Base-by-base conservation (phyloP, 495 filamentous ascomycete genomes). In the Penicillium arizonense region DNA sequence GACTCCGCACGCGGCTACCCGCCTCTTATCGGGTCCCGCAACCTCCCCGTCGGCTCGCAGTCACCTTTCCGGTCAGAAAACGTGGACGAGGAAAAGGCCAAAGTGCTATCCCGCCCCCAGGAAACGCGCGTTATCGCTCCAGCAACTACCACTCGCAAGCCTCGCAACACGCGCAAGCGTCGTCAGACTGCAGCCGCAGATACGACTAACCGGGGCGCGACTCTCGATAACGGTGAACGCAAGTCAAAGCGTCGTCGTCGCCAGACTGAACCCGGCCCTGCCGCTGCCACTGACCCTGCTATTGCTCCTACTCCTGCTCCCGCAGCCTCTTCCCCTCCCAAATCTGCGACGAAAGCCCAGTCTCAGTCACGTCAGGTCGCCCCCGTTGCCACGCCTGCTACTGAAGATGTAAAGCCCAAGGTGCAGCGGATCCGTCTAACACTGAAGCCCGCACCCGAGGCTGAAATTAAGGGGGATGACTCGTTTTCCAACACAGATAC, bases 1-100 rank as follows among this genome's bases (percentile, higher is more conserved):
- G 69, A 76, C 35, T 40, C 50, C 2, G 57, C 67, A 11, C 67
- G 69, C 44, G 72, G 75, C 0, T 77, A 65, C 48, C 73, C 75
- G 3, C 75, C 75, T 0, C 59, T 59, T 21, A 58, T 73, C 14
- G 75, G 74, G 4, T 57, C 70, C 32, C 70, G 73, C 4, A 77
- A 78, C 47, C 26, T 72, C 13, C 71, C 68, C 16, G 52, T 46
- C 28, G 50, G 42, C 13, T 18, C 20, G 3, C 38, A 24, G 23
- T 34, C 53, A 3, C 37, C 41, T 3, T 62, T 65, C 24, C 4
- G 33, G 9, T n/a, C 21, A 11, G 60, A 66, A 32, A 47, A 66
- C 8, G 52, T 62, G 11, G 14, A 28, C 9, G 58, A 53, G 47
- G 53, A 61, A 12, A 47, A 47, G 37, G 50, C 57, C 35, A 40